Base-by-base conservation (phyloP, 2,329 filamentous ascomycete species). In the Allantophomopsis lycopodina region DNA sequence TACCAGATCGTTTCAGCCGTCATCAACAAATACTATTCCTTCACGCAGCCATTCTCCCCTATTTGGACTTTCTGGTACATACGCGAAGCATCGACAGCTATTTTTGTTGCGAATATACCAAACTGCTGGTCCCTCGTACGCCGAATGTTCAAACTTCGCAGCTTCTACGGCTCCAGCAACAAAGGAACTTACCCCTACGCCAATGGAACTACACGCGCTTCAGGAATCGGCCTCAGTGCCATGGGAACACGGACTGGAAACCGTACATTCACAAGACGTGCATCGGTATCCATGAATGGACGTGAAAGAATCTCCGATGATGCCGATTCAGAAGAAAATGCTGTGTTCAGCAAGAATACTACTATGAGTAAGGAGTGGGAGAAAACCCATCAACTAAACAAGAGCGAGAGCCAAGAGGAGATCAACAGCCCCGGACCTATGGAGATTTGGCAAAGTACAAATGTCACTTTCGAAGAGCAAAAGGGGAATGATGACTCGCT, bases 31-130 rank as follows among this genome's bases (percentile, higher is more conserved):
- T 57, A 63, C 42, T 65, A 63, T 49, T 66, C 63, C 39, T 62
- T 59, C 45, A 39, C 45, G 1, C 41, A 55, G 23, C 55, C 57
- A 2, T 53, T 65, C 32, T 55, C 56, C 7, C 44, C 46, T 1
- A 46, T 41, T 40, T 56, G 52, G 52, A 49, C 45, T 28, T 50
- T 65, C 14, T 74, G 70, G 69, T 72, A 73, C 50, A 60, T 64
- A 15, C 60, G 69, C 40, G 69, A 75, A 59, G 64, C 67, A 8
- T 63, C 59, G 18, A 66, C 69, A 2, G 69, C 68, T 7, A 58
- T 73, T 5, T 64, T 65, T 43, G 67, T 73, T 8, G 61, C 66
- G 44, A 74, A 73, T 47, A 54, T 73, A 2, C 69, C 69, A 1
- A 58, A 65, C 36, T 63, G 71, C 40, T 74, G 68, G 68, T 61